Evolutionary conservation across 768 basidiomycete species (phyloP), one percentile per base, ranked within the genome.

Genomic region (Gautieria morchelliformis): DNA sequence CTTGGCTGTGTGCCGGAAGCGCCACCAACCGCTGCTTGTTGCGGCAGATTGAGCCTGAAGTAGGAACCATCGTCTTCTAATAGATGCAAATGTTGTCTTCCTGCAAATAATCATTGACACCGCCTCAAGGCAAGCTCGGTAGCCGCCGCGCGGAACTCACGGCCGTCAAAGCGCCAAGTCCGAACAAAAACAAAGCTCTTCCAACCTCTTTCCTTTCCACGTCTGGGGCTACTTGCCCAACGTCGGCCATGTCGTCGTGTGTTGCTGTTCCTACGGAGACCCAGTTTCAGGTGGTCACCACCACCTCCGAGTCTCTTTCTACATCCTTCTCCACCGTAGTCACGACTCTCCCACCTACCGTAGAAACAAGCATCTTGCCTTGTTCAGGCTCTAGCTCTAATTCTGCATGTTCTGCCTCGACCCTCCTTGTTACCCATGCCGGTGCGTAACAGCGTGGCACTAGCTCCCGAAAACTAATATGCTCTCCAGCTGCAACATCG

Each of bases 191-290:
- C n/a, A 3, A 44, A 44, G 42, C 3, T 17, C n/a, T 5, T 22
- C 10, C 2, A 2, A 44, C 3, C 42, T 44, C 20, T 27, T 27
- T 44, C n/a, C 42, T 44, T 44, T 14, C 42, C n/a, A n/a, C 11
- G 9, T 19, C 8, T 44, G 42, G 8, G n/a, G 11, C n/a, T 14
- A 22, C 27, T 5, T 12, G 42, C n/a, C 42, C 42, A 44, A 17
- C 20, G 42, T 52, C 35, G 32, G 33, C 51, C 14, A 52, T 52
- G 51, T 52, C 50, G 15, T 52, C 51, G 24, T 52, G 51, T 33
- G 37, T 10, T 7, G n/a, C 51, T 37, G 51, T 52, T 32, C 24
- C 53, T 3, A 56, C 53, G 8, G 53, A 56, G 33, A 56, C 53
- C n/a, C 53, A 45, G 42, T 56, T 56, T 32, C 17, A 17, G 30